These are phyloP conservation scores for Beauveria australis DNA, from an alignment of 2,329 filamentous ascomycete genomes.

Conservation along the genomic window DNA sequence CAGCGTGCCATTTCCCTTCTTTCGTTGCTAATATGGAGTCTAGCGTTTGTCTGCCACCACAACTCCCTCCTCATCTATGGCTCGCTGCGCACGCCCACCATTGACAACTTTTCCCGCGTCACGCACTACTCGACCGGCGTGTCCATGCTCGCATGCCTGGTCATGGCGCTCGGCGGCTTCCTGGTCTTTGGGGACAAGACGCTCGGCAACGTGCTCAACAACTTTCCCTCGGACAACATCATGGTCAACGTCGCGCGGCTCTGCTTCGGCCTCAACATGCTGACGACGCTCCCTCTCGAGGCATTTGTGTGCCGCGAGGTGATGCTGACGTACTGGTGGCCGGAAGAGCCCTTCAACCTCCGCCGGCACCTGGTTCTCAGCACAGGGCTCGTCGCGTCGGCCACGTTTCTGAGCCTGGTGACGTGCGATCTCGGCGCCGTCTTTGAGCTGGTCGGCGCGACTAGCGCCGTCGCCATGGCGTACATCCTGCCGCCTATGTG, in stretches of 20 bases:
- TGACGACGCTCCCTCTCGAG: conserved; percentile 91
- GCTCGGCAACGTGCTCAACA: conserved; percentile 93
- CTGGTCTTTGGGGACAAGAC: conserved; percentile 89
- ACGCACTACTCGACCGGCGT: conserved; percentile 90
- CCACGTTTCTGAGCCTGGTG: conserved; percentile 69
- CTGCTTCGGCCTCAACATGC: conserved; percentile 97
- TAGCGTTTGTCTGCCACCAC: conserved; percentile 69
- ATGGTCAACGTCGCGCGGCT: conserved; percentile 93
- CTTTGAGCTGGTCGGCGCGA: conserved; percentile 93
- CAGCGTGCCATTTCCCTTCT: background rate
- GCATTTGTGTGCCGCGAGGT: conserved; percentile 97
- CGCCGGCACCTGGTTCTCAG: conserved; percentile 82
- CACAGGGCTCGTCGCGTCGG: conserved; percentile 68
- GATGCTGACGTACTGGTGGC: conserved; percentile 77
- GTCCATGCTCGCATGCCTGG: conserved; percentile 83
- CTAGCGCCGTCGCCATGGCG: conserved; percentile 84
- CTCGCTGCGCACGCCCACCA: conserved; percentile 84
- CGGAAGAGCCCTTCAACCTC: conserved; percentile 66
- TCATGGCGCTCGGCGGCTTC: conserved; percentile 83
- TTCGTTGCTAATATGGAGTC: background rate
- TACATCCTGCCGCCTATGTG: conserved; percentile 94
- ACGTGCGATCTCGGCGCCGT: conserved; percentile 92
- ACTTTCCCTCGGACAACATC: conserved; percentile 82
- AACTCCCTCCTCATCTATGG: conserved; percentile 97
- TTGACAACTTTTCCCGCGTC: conserved; percentile 87